These are phyloP conservation scores for Lumnitzera littorea DNA, from an alignment of 345 rosid species.

Conservation along the genomic window DNA sequence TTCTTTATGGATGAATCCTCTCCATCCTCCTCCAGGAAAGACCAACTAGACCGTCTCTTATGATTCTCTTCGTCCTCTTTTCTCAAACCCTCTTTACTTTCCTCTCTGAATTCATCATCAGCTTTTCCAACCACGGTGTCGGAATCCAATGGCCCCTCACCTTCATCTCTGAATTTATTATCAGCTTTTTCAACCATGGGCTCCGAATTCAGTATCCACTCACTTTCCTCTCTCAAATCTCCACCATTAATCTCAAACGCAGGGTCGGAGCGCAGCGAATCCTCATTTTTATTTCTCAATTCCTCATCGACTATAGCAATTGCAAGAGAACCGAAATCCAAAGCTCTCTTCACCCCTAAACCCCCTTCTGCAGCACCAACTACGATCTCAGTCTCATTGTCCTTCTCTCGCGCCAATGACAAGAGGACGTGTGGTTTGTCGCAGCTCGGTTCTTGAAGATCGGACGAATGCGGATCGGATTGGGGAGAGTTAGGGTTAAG, in stretches of 20 bases:
- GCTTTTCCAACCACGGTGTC: too few relatives aligned
- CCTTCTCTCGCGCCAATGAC: too few relatives aligned
- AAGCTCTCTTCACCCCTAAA: slow-evolving; percentile 27
- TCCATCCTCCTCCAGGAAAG: too few relatives aligned
- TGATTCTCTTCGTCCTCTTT: too few relatives aligned
- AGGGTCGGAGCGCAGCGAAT: neutral
- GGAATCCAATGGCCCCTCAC: neutral
- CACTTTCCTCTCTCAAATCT: neutral
- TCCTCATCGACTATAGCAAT: slow-evolving; percentile 13
- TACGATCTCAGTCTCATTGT: slow-evolving; percentile 3
- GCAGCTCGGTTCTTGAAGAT: too few relatives aligned
- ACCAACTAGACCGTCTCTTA: too few relatives aligned
- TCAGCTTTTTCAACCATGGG: neutral
- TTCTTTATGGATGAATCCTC: neutral
- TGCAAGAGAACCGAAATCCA: slow-evolving; percentile 35
- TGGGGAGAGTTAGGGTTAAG: too few relatives aligned
- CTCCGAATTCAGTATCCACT: too few relatives aligned
- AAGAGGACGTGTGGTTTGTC: too few relatives aligned
- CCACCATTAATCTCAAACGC: neutral
- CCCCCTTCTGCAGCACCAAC: slow-evolving; percentile 17
- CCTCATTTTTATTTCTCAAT: slow-evolving; percentile 1
- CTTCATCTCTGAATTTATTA: slow-evolving; percentile 3
- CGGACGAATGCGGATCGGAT: too few relatives aligned
- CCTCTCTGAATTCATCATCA: neutral
- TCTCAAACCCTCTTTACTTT: neutral